phyloP scores from a whole-genome alignment of 305 asterid genomes.

The Rubia tinctorum region DNA sequence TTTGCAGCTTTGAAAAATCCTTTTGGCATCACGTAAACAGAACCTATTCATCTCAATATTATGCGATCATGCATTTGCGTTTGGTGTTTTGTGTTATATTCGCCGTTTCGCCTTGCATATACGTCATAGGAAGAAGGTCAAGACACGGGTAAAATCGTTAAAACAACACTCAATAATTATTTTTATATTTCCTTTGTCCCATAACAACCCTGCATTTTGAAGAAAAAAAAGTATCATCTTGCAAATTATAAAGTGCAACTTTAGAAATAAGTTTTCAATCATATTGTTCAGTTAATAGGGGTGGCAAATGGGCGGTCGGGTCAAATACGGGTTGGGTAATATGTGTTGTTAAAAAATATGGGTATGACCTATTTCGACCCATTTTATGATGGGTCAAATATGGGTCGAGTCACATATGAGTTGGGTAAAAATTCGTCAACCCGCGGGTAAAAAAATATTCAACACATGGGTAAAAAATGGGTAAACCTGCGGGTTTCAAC shows the following conservation, averaged over 20 bases:
- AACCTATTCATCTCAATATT: constrained; percentile 4
- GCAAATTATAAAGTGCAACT: neutral
- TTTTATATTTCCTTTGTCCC: neutral
- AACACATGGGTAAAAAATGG: no score
- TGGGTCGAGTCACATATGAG: no score
- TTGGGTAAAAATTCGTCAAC: no score
- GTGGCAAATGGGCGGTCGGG: no score
- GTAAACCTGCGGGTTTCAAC: no score
- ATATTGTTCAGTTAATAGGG: no score
- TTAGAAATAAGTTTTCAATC: neutral
- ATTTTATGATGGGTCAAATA: no score
- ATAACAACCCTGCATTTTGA: neutral
- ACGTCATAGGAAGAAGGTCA: constrained; percentile 12
- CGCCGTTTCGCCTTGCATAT: constrained; percentile 6
- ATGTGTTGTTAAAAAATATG: no score
- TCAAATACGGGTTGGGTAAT: no score
- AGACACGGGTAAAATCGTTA: neutral
- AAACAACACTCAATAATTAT: neutral
- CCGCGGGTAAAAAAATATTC: no score
- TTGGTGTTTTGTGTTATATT: constrained; percentile 16
- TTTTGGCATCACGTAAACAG: constrained; percentile 5
- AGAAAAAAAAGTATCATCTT: neutral
- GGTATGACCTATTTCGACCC: no score
- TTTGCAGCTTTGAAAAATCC: constrained; percentile 3
- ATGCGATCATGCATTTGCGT: constrained; percentile 6